These are phyloP conservation scores for Artemisia argyi DNA, from an alignment of 129 eudicot species.

Conservation along the genomic window DNA sequence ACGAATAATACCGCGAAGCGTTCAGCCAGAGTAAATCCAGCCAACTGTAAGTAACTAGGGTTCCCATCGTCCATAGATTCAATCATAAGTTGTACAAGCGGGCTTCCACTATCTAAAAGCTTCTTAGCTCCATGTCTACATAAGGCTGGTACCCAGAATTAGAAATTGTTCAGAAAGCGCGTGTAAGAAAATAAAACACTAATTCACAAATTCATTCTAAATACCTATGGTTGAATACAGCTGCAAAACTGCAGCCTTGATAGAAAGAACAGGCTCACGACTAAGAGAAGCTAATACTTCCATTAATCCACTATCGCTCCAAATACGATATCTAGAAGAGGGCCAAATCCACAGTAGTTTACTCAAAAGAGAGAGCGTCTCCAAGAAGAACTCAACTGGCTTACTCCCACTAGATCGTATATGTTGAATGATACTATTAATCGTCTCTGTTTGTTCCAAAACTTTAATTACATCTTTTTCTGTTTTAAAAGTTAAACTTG, in stretches of 20 bases:
- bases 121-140: conserved; percentile 76
- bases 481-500: conserved; percentile 41
- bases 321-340: conserved; percentile 62
- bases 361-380: conserved; percentile 64
- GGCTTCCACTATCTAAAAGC: conserved; percentile 58
- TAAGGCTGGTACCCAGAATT: conserved; percentile 62
- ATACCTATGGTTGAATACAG: conserved; percentile 85
- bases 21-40: conserved; percentile 69
- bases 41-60: conserved; percentile 45
- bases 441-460: conserved; percentile 48
- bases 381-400: conserved; percentile 52
- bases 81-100: conserved; percentile 49
- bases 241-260: conserved; percentile 59
- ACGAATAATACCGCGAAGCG: conserved; percentile 48
- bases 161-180: conserved; percentile 26
- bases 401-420: conserved; percentile 37
- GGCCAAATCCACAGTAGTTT: conserved; percentile 79
- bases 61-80: conserved; percentile 51
- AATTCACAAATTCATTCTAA: conserved; percentile 10
- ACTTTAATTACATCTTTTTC: conserved; percentile 65
- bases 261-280: conserved; percentile 46
- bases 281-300: conserved; percentile 37
- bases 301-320: conserved; percentile 58
- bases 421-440: conserved; percentile 45
- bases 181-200: conserved; percentile 12